phyloP scores from a whole-genome alignment of 192 early-diverging fungal species.

The Entrophospora sp. region DNA sequence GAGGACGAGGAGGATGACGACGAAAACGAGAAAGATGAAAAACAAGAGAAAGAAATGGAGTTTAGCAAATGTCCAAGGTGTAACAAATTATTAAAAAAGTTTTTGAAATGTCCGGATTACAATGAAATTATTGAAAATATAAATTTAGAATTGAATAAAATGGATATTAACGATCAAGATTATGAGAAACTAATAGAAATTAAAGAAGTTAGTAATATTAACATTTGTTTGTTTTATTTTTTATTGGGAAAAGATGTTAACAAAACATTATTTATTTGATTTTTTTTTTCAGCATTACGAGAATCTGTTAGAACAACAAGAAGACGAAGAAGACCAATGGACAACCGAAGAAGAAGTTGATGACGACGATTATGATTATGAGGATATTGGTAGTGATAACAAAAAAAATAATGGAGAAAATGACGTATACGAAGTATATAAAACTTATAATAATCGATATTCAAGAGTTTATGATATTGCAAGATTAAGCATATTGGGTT shows the following conservation, averaged over 20 bases:
- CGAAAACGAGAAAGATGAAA: too few species aligned
- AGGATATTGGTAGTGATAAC: neutral
- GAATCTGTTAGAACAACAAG: neutral
- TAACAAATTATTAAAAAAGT: neutral
- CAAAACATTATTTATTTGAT: too few species aligned
- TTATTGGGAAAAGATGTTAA: too few species aligned
- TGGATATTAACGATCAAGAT: neutral
- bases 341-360: neutral
- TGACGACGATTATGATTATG: neutral
- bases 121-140: constrained; percentile 1
- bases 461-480: too few species aligned
- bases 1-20: constrained; percentile 4
- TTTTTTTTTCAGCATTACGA: neutral
- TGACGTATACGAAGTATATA: too few species aligned
- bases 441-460: too few species aligned
- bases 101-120: constrained; percentile 1
- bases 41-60: neutral
- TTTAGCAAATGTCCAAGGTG: neutral
- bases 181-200: neutral
- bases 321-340: neutral
- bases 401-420: neutral
- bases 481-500: too few species aligned
- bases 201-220: neutral
- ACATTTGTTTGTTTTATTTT: neutral
- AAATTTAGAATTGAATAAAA: constrained; percentile 1